These are phyloP conservation scores for Saccharomyces hybrid DNA, from an alignment of 1,139 yeast genomes.

Conservation along the genomic window DNA sequence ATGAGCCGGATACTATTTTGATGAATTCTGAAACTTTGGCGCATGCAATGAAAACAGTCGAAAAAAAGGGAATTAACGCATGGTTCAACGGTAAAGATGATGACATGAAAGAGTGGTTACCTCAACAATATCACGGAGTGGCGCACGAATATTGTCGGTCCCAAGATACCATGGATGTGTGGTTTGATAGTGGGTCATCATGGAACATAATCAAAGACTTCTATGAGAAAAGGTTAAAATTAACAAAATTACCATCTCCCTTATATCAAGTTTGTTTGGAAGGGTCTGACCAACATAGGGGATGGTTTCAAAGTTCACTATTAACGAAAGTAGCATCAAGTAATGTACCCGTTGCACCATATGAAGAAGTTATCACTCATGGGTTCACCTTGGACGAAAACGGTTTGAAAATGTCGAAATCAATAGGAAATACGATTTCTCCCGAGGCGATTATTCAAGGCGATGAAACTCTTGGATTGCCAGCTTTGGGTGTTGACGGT, in stretches of 20 bases:
- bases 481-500: constrained; percentile 86
- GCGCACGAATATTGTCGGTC: constrained; percentile 53
- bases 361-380: constrained; percentile 71
- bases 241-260: constrained; percentile 26
- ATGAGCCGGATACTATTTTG: constrained; percentile 34
- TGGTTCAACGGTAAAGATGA: constrained; percentile 63
- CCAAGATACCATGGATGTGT: constrained; percentile 91
- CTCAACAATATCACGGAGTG: constrained; percentile 36
- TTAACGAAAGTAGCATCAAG: constrained; percentile 61
- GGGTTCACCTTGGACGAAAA: constrained; percentile 86
- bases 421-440: constrained; percentile 71
- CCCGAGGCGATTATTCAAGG: constrained; percentile 69
- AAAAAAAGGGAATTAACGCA: constrained; percentile 51
- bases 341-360: constrained; percentile 50
- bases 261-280: constrained; percentile 79
- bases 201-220: constrained; percentile 62
- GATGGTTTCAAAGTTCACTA: constrained; percentile 96
- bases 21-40: constrained; percentile 32
- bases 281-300: constrained; percentile 96
- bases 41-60: constrained; percentile 29
- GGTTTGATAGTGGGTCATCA: constrained; percentile 97
- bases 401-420: constrained; percentile 89
- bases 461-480: constrained; percentile 45
- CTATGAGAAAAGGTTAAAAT: constrained; percentile 28
- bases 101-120: constrained; percentile 66